These are phyloP conservation scores for Cunninghamia lanceolata DNA, from an alignment of 75 land plant species.

Conservation along the genomic window DNA sequence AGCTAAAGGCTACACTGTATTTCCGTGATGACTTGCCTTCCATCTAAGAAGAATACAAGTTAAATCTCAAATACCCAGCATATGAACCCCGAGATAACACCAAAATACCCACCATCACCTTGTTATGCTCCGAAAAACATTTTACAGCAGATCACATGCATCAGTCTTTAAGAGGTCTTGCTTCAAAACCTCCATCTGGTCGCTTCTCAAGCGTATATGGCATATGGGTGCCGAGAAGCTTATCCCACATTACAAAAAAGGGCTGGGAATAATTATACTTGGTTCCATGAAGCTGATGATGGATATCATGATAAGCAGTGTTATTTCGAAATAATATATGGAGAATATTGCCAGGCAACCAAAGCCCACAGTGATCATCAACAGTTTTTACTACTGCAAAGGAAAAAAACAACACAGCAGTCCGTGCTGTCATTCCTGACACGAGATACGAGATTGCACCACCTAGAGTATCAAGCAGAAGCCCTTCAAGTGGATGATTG, in stretches of 20 bases:
- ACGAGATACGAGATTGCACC: conserved; percentile 75
- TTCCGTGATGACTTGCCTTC: not conserved
- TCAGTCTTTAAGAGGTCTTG: conserved; percentile 47
- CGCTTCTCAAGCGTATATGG: conserved; percentile 66
- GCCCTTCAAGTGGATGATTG: conserved; percentile 82
- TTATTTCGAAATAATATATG: conserved; percentile 67
- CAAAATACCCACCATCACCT: conserved; percentile 2
- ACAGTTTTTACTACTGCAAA: conserved; percentile 77
- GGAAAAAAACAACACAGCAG: conserved; percentile 70
- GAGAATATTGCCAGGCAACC: conserved; percentile 74
- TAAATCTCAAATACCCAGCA: conserved; percentile 8
- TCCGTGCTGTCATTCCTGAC: conserved; percentile 73
- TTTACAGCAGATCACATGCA: not conserved
- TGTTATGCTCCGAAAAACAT: not conserved
- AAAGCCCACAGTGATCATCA: conserved; percentile 80
- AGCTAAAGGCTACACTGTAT: not conserved
- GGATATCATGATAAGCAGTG: conserved; percentile 82
- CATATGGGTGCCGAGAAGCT: conserved; percentile 77
- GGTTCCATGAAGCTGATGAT: conserved; percentile 78
- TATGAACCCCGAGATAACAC: not conserved
- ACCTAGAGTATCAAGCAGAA: conserved; percentile 73
- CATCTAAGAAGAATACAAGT: not conserved
- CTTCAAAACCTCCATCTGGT: conserved; percentile 78
- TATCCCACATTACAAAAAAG: conserved; percentile 83
- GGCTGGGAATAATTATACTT: conserved; percentile 95